Evolutionary conservation across 345 rosid genomes (phyloP).

Genomic region (Balakata baccata): DNA sequence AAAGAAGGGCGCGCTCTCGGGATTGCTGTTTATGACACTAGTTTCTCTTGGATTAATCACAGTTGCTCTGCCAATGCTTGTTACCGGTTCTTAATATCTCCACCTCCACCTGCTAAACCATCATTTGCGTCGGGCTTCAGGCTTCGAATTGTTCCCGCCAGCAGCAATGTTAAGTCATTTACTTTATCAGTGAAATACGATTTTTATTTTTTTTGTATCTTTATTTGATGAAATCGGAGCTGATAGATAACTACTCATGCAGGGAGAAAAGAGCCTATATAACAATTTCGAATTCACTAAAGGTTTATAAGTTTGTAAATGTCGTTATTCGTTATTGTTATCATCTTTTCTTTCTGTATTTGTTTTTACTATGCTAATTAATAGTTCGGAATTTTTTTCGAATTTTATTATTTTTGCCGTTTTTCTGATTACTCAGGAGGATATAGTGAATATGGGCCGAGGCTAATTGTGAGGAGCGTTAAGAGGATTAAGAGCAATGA

Average conservation of each 20-base stretch:
- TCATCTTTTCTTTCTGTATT: background rate
- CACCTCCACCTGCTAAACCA: conserved; percentile 29
- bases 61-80: conserved; percentile 82
- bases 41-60: conserved; percentile 89
- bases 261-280: conserved; percentile 29
- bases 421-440: conserved; percentile 34
- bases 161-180: conserved; percentile 12
- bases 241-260: conserved; percentile 24
- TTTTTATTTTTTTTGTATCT: background rate
- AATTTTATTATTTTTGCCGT: background rate
- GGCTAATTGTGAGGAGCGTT: conserved; percentile 55
- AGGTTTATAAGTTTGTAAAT: conserved; percentile 25
- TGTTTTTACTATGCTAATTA: background rate
- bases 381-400: background rate
- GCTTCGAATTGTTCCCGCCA: conserved; percentile 34
- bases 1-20: conserved; percentile 48
- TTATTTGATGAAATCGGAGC: conserved; percentile 4
- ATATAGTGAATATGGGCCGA: conserved; percentile 43
- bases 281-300: conserved; percentile 13
- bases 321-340: background rate
- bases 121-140: conserved; percentile 8
- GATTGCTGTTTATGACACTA: conserved; percentile 50
- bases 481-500: conserved; percentile 52
- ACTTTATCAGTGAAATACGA: background rate
- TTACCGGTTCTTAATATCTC: conserved; percentile 50